Evolutionary conservation across 441 rosid species (phyloP), one percentile per base, ranked within the genome.

Genomic region (Pelargonium australe): DNA sequence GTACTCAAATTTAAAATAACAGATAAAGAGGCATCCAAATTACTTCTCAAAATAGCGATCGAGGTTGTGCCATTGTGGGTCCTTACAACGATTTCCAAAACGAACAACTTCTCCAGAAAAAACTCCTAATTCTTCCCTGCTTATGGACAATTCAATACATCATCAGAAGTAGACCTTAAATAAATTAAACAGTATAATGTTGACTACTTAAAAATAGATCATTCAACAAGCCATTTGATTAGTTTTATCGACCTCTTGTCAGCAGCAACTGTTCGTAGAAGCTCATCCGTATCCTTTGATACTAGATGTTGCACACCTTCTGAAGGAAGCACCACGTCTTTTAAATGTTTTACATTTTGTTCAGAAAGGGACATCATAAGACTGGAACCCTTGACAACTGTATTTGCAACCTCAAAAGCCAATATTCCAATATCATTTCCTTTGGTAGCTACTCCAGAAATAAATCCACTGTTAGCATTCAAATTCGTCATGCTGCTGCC

Each of bases 21-120:
- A 13, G 72, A 58, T 14, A 57, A 6, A 49, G 47, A 8, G 47
- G 17, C 14, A 69, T 66, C 62, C 19, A 43, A 71, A 78, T 84
- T 85, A 88, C 99, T 92, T 95, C 63, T 89, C 96, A 81, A 95
- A 91, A 77, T 90, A 95, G 41, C 98, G 96, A 70, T 92, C 94
- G 75, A 95, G 83, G 78, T 89, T 91, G 85, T 95, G 99, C 96
- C 95, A 95, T 58, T 95, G 99, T 80, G 97, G 99, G 85, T 95
- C 99, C 84, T 89, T 92, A 78, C 98, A 95, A 66, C 95, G 98
- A 75, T 92, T 95, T 71, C 99, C 99, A 79, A 95, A 95, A 66
- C 99, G 98, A 61, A 95, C 94, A 76, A 95, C 98, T 76, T 95
- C 99, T 79, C 96, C 86, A 13, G 94, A 84, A 76, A 95, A 92